phyloP scores from a whole-genome alignment of 345 rosid species.

The Eucalyptus pauciflora region DNA sequence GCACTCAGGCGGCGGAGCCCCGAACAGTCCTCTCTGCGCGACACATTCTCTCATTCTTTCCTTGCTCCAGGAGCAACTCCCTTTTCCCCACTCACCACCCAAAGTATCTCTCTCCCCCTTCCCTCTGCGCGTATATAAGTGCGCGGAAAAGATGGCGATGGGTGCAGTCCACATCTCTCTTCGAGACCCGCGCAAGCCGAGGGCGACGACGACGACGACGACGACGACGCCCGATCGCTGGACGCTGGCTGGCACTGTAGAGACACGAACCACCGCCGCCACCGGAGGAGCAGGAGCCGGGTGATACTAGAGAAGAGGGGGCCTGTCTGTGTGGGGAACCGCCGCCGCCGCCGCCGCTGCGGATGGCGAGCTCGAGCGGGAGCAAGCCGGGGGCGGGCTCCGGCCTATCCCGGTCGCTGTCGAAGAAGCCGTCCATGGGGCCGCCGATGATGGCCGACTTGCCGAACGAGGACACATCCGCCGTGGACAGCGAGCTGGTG shows the following conservation, averaged over 20 bases:
- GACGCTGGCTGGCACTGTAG: background rate
- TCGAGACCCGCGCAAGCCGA: background rate
- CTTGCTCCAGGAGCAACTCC: conserved; percentile 41
- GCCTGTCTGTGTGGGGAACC: background rate
- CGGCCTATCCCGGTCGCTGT: conserved; percentile 17
- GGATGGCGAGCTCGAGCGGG: conserved; percentile 76
- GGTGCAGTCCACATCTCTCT: background rate
- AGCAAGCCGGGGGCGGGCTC: conserved; percentile 27
- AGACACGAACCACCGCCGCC: background rate
- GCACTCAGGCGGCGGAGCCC: too few relatives aligned
- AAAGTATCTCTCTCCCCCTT: conserved; percentile 27
- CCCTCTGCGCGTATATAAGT: background rate
- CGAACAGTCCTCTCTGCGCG: too few relatives aligned
- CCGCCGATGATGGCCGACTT: conserved; percentile 36
- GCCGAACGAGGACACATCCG: conserved; percentile 29
- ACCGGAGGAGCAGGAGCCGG: background rate
- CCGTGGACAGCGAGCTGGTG: conserved; percentile 77
- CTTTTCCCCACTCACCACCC: conserved; percentile 49
- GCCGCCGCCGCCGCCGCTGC: background rate
- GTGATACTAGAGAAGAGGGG: background rate
- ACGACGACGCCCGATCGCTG: background rate
- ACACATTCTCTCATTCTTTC: conserved; percentile 25
- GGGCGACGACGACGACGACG: background rate
- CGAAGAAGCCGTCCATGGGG: conserved; percentile 36
- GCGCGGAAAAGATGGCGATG: background rate